These are phyloP conservation scores for Microdochium paspali DNA, from an alignment of 2,329 filamentous ascomycete species.

Conservation along the genomic window DNA sequence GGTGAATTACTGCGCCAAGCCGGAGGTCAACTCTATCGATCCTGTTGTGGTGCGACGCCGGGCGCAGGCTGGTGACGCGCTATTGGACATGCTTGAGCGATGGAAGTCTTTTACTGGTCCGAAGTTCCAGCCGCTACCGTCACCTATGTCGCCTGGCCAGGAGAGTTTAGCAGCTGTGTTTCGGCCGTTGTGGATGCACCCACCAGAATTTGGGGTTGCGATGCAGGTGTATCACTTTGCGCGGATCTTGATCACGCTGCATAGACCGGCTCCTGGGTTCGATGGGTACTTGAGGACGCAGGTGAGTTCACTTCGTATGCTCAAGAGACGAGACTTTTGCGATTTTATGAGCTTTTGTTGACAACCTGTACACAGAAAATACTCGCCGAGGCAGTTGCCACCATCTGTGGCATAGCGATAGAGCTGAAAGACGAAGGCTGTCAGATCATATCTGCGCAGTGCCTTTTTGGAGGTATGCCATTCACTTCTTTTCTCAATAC, in stretches of 20 bases:
- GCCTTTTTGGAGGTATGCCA: slow-evolving; percentile 24
- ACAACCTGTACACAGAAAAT: slow-evolving; percentile 21
- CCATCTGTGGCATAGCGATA: slow-evolving; percentile 39
- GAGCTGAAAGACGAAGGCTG: slow-evolving; percentile 28
- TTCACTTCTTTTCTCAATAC: neutral
- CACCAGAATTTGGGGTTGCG: slow-evolving; percentile 33
- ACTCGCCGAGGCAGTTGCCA: slow-evolving; percentile 35
- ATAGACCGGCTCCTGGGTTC: slow-evolving; percentile 40
- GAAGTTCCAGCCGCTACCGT: slow-evolving; percentile 30
- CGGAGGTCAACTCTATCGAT: slow-evolving; percentile 10
- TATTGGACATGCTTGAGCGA: slow-evolving; percentile 17
- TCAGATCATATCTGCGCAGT: slow-evolving; percentile 32
- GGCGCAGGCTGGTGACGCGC: slow-evolving; percentile 7
- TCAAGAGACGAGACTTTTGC: neutral
- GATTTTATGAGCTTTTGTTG: slow-evolving; percentile 3
- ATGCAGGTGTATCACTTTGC: slow-evolving; percentile 44
- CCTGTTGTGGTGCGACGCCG: slow-evolving; percentile 3
- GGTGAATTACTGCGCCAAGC: slow-evolving; percentile 46
- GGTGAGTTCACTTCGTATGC: no score
- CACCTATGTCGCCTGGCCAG: slow-evolving; percentile 6
- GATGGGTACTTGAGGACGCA: slow-evolving; percentile 30
- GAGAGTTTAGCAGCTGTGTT: slow-evolving; percentile 20
- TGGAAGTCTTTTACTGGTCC: slow-evolving; percentile 22
- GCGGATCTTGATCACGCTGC: slow-evolving; percentile 39
- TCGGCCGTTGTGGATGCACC: slow-evolving; percentile 40